Evolutionary conservation across 139 green algal species (phyloP), one percentile per base, ranked within the genome.

Genomic region (Trebouxia sp.): DNA sequence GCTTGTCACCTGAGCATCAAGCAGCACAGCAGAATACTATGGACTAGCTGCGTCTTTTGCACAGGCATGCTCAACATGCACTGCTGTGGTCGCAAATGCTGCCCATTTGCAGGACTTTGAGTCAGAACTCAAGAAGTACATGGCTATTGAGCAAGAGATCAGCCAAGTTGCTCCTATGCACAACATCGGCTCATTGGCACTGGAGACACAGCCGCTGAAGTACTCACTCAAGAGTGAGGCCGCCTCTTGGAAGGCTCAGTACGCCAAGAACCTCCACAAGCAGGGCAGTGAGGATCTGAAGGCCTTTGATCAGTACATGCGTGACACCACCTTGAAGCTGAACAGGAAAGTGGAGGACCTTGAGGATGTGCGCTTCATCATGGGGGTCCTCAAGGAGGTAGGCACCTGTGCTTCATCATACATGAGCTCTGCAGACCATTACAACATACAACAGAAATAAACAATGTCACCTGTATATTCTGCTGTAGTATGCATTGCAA

Each of bases 231-330:
- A 93, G 84, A 79, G 83, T 15, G 95, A 98, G 87, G 93, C 94
- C 0, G 91, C 89, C 14, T 88, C 85, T 42, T 98, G 95, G 95
- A 98, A 98, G 91, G 88, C 90, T 22, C 91, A 95, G 85, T 98
- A 97, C 85, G 92, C 94, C 17, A 89, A 94, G 74, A 97, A 97
- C 87, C 87, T 98, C 87, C 95, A 98, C 88, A 87, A 90, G 81
- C 89, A 96, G 69, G 69, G 69, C 22, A 77, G 69, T 14, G 69
- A 77, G 69, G 43, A 77, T 32, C 45, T 58, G 56, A 78, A 88
- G 79, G 82, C 85, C 20, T 94, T 97, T 83, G 90, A 97, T 65
- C 76, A 84, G n/a, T 97, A 97, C 90, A 92, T 97, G 72, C 82
- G 88, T 1, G 94, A 96, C 75, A 95, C 93, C 17, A 97, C 90